These are phyloP conservation scores for Teratosphaeriaceae sp. DNA, from an alignment of 2,329 filamentous ascomycete species.

Conservation along the genomic window DNA sequence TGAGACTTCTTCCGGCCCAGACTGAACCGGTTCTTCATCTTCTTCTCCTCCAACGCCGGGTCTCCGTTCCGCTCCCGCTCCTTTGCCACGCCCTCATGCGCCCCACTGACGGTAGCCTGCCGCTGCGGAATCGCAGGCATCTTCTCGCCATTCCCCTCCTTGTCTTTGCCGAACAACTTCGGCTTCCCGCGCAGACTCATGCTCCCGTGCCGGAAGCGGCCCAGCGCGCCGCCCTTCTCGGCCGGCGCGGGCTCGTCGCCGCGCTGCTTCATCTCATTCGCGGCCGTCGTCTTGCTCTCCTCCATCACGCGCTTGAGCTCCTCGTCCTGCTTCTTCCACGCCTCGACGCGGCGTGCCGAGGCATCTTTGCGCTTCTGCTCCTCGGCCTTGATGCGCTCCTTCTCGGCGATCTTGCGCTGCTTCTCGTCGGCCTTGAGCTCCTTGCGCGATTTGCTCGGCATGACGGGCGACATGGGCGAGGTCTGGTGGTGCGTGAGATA, in stretches of 20 bases:
- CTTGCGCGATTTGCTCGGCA: constrained; percentile 61
- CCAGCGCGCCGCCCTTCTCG: constrained; percentile 42
- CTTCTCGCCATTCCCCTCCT: constrained; percentile 31
- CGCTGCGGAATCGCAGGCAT: constrained; percentile 17
- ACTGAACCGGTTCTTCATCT: constrained; percentile 59
- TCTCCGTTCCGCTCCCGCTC: constrained; percentile 4
- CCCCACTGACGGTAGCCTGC: constrained; percentile 11
- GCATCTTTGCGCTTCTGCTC: constrained; percentile 27
- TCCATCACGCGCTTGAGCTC: constrained; percentile 59
- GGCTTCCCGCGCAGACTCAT: constrained; percentile 76
- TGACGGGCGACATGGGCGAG: constrained; percentile 37
- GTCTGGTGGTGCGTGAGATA: constrained; percentile 25
- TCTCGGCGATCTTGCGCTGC: constrained; percentile 51
- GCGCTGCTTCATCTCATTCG: constrained; percentile 41
- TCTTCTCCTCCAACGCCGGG: constrained; percentile 25
- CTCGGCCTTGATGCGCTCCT: constrained; percentile 49
- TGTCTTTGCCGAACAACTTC: constrained; percentile 58
- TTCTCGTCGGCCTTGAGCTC: constrained; percentile 54
- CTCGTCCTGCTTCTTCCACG: constrained; percentile 53
- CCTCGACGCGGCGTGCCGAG: constrained; percentile 44
- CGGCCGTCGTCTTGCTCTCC: constrained; percentile 57
- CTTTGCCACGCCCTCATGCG: neutral
- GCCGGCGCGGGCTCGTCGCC: constrained; percentile 15
- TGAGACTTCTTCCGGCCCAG: constrained; percentile 64
- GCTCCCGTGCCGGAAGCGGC: constrained; percentile 59